Evolutionary conservation across 352 stramenopile species (phyloP).

Genomic region (Halophytophthora polymorphica): DNA sequence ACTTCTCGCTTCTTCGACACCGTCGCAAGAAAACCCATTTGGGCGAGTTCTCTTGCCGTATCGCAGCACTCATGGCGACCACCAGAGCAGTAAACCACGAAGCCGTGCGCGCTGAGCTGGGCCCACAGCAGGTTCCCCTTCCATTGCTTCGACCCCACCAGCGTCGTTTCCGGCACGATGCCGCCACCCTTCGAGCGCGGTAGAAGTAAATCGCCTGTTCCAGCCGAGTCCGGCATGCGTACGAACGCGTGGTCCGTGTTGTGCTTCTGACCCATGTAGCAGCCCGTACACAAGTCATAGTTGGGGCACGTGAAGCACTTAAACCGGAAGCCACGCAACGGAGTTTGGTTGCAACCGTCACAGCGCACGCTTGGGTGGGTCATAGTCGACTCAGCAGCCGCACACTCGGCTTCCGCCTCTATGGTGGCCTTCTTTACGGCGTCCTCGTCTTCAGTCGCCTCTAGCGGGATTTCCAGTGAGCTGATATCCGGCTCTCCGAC

Average conservation of each 20-base stretch:
- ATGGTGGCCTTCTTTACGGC: constrained; percentile 21
- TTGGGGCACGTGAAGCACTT: constrained; percentile 77
- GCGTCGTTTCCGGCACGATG: constrained; percentile 40
- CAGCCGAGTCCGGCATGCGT: constrained; percentile 40
- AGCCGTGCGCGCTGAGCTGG: constrained; percentile 45
- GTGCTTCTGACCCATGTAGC: constrained; percentile 64
- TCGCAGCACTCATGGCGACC: constrained; percentile 31
- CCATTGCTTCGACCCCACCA: constrained; percentile 67
- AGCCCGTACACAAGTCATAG: constrained; percentile 69
- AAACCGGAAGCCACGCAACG: constrained; percentile 62
- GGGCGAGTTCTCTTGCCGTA: constrained; percentile 33
- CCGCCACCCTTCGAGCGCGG: constrained; percentile 53
- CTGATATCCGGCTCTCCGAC: constrained; percentile 40
- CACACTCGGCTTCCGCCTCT: constrained; percentile 23
- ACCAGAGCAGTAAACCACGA: constrained; percentile 40
- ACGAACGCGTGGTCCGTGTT: constrained; percentile 69
- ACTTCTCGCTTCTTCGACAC: constrained; percentile 40
- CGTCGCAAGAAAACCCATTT: constrained; percentile 39
- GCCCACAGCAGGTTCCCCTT: constrained; percentile 52
- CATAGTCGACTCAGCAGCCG: constrained; percentile 24
- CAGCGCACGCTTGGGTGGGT: constrained; percentile 72
- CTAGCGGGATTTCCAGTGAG: constrained; percentile 27
- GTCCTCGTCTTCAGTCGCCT: constrained; percentile 18
- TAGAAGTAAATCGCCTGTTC: constrained; percentile 53
- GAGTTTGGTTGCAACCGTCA: constrained; percentile 73